These are phyloP conservation scores for Suillus plorans DNA, from an alignment of 768 basidiomycete genomes.

Conservation along the genomic window DNA sequence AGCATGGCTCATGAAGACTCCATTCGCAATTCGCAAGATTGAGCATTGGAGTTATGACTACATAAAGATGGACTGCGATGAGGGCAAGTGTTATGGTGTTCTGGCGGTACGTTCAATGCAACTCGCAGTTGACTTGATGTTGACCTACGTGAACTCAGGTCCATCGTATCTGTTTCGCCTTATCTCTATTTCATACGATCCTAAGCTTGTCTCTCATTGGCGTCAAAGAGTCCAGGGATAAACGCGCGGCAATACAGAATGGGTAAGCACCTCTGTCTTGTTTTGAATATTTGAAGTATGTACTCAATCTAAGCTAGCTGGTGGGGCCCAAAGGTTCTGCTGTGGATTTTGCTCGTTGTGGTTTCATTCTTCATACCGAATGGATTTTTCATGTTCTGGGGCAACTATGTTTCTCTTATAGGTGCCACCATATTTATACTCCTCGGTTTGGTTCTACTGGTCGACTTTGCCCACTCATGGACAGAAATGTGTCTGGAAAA, in stretches of 20 bases:
- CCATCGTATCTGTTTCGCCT: slow-evolving; percentile 95
- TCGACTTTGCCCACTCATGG: slow-evolving; percentile 99
- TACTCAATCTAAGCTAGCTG: slow-evolving; percentile 54
- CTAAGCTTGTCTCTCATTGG: slow-evolving; percentile 80
- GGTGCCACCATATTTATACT: slow-evolving; percentile 96
- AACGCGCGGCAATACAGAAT: slow-evolving; percentile 94
- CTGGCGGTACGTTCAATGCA: slow-evolving; percentile 66
- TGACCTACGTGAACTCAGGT: slow-evolving; percentile 45
- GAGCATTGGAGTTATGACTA: slow-evolving; percentile 95
- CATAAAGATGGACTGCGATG: slow-evolving; percentile 95
- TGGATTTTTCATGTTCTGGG: slow-evolving; percentile 98
- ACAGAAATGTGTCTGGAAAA: slow-evolving; percentile 95
- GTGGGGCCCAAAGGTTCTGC: slow-evolving; percentile 97
- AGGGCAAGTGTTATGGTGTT: slow-evolving; percentile 93
- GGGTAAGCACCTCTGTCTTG: slow-evolving; percentile 53
- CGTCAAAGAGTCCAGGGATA: slow-evolving; percentile 86
- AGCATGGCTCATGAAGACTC: slow-evolving; percentile 96
- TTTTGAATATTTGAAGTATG: slow-evolving; percentile 7
- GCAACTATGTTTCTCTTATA: slow-evolving; percentile 87
- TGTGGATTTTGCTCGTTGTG: slow-evolving; percentile 81
- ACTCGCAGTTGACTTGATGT: slow-evolving; percentile 6
- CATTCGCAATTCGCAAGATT: slow-evolving; percentile 80
- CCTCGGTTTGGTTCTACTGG: slow-evolving; percentile 92
- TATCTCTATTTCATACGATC: slow-evolving; percentile 84
- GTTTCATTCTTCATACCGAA: slow-evolving; percentile 95